Conservation (phyloP, 2,329 filamentous ascomycete species). For the Magnaporthiopsis incrustans region DNA sequence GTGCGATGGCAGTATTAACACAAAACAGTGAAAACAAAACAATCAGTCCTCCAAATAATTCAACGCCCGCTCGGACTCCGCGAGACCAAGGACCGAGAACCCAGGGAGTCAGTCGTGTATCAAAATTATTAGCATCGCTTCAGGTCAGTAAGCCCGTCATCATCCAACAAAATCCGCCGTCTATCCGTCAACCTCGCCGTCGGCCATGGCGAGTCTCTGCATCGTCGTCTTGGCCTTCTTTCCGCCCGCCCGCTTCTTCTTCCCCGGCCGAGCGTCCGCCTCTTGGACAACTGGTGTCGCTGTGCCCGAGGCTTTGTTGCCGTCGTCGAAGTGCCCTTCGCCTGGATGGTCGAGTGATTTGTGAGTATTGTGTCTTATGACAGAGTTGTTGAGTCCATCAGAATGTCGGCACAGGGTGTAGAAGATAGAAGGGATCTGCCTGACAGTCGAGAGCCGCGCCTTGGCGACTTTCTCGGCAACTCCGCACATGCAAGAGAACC, state of each 20-base stretch:
- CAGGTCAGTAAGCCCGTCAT: background rate
- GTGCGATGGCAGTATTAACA: background rate
- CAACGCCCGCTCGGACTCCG: background rate
- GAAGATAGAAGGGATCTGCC: background rate
- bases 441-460: background rate
- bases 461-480: background rate
- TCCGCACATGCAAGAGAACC: background rate
- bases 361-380: background rate
- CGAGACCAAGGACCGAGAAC: background rate
- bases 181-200: constrained; percentile 40
- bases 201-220: constrained; percentile 59
- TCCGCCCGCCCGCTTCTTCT: constrained; percentile 44
- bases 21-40: background rate
- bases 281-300: constrained; percentile 62
- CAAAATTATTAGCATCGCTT: background rate
- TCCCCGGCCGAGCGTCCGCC: constrained; percentile 37
- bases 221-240: constrained; percentile 64
- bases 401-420: background rate
- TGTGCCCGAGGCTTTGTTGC: constrained; percentile 66
- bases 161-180: background rate
- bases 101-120: background rate
- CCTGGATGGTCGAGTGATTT: constrained; percentile 41
- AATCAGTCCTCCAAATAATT: background rate
- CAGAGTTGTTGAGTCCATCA: background rate
- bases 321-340: constrained; percentile 90